phyloP scores from a whole-genome alignment of 352 stramenopile species.

The Phytopythium montanum region DNA sequence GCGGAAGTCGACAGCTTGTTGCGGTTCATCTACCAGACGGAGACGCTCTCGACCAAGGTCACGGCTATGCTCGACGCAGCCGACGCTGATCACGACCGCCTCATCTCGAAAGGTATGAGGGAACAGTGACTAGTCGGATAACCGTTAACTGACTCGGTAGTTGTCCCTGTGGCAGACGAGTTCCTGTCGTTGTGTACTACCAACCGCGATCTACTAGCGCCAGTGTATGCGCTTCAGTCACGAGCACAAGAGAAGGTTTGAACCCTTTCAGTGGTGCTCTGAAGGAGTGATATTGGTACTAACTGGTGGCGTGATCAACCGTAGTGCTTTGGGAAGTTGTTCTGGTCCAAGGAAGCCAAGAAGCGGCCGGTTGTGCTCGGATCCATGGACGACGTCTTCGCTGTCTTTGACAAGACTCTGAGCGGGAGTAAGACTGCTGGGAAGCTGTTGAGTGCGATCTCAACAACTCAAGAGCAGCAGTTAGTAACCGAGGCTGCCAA shows the following conservation, averaged over 20 bases:
- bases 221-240: constrained; percentile 35
- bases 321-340: constrained; percentile 31
- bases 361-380: constrained; percentile 6
- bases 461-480: not conserved
- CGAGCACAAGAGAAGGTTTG: constrained; percentile 22
- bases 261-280: not conserved
- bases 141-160: not conserved
- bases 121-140: not conserved
- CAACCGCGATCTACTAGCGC: constrained; percentile 36
- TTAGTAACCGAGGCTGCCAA: not conserved
- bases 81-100: constrained; percentile 24
- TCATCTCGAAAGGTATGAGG: constrained; percentile 23
- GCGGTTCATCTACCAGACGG: constrained; percentile 43
- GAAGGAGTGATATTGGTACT: not conserved
- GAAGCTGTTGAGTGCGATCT: not conserved
- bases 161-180: constrained; percentile 19
- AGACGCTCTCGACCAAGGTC: constrained; percentile 29
- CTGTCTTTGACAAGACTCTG: constrained; percentile 3
- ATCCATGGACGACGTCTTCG: constrained; percentile 3
- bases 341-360: constrained; percentile 27
- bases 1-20: constrained; percentile 52
- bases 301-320: not conserved
- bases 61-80: constrained; percentile 30
- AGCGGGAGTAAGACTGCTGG: not conserved
- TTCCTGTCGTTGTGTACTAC: constrained; percentile 33